Evolutionary conservation across 176 grass and related monocot species (phyloP), one percentile per base, ranked within the genome.

Genomic region (Miscanthus lutarioriparius): DNA sequence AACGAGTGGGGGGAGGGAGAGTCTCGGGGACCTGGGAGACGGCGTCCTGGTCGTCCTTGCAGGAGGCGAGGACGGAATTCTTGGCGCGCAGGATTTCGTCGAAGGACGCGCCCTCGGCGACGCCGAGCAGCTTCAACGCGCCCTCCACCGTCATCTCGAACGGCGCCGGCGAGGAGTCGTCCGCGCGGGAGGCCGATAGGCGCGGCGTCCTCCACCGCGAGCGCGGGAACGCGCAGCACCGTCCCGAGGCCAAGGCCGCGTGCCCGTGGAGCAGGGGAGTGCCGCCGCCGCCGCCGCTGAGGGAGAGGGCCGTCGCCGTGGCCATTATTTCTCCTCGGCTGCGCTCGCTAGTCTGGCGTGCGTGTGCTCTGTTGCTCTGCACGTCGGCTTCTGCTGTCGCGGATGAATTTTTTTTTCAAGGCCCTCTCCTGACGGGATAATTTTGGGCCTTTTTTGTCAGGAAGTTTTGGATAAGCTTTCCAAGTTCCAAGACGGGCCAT

Each of bases 81-180:
- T 99, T 99, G 20, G 96, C 93, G 32, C 96, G 88, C 9, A 99
- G 88, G 80, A 99, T 99, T 54, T 99, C 97, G 20, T 99, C 97
- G 59, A 99, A 99, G 58, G 93, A 91, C 5, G 93, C 90, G 39
- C 87, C 89, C 67, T 94, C 87, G 7, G 82, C 35, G 17, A 99
- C 84, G 25, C 97, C 93, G 3, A 99, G 89, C n/a, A 99, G 75
- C 91, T 96, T 96, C 59, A 96, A 82, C 51, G 93, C 93, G 80
- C 86, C 66, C 86, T 99, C 91, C 59, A 96, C 37, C n/a, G 91
- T 91, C 93, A 99, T 99, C 79, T 91, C 96, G 83, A 77, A 95
- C 45, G 91, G 85, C 48, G 93, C 89, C 23, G 86, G 89, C 15
- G 91, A 92, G 14, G 93, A 92, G 65, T 98, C 96, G 74, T 92